Evolutionary conservation across 2,329 filamentous ascomycete species (phyloP).

Genomic region (Hypoxylon sp.): DNA sequence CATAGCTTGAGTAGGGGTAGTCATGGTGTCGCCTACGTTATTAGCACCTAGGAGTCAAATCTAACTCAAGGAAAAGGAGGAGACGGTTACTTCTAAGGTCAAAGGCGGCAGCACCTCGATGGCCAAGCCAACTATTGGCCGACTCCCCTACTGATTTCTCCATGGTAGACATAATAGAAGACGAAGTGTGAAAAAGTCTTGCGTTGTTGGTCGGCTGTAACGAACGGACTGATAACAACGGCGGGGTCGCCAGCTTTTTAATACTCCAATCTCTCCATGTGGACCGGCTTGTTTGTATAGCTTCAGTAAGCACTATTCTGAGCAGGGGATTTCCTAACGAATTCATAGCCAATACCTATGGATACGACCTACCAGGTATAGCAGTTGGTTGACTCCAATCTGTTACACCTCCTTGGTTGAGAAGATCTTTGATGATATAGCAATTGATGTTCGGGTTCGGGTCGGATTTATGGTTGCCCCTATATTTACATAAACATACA

Average conservation of each 20-base stretch:
- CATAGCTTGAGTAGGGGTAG: conserved; percentile 79
- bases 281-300: conserved; percentile 9
- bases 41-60: background rate
- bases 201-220: background rate
- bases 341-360: conserved; percentile 12
- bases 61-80: conserved; percentile 12
- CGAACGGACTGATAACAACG: conserved; percentile 18
- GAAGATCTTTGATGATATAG: conserved; percentile 1
- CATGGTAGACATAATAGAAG: conserved; percentile 36
- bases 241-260: conserved; percentile 34
- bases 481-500: background rate
- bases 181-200: conserved; percentile 29
- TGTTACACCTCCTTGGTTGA: background rate
- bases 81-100: conserved; percentile 53
- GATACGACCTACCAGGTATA: background rate
- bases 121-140: conserved; percentile 52
- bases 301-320: conserved; percentile 10
- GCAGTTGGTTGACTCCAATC: background rate
- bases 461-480: background rate
- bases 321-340: conserved; percentile 2
- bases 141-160: conserved; percentile 23
- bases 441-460: background rate
- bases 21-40: conserved; percentile 73
- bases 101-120: conserved; percentile 53
- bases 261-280: conserved; percentile 33